These are phyloP conservation scores for Nitzschia sp. DNA, from an alignment of 108 stramenopile species.

Conservation along the genomic window DNA sequence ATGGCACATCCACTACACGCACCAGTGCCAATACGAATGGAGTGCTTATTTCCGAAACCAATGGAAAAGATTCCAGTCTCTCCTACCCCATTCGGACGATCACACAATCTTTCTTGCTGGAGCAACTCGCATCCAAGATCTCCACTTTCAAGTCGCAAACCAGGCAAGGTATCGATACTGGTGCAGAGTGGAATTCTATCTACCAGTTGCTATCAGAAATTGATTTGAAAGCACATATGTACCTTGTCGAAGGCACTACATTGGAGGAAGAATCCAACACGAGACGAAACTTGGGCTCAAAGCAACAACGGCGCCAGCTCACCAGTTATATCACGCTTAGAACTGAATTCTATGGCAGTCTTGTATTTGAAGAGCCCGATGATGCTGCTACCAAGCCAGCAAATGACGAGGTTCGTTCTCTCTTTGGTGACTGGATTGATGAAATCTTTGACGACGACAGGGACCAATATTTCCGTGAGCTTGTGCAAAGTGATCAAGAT, in stretches of 20 bases:
- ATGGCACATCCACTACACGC: background rate
- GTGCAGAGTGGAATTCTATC: conserved; percentile 3
- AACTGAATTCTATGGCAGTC: background rate
- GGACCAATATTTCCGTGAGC: conserved; percentile 9
- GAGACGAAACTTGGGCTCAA: background rate
- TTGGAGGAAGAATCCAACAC: background rate
- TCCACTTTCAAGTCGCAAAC: background rate
- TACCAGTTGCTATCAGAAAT: background rate
- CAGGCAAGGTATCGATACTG: background rate
- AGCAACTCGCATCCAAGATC: conserved; percentile 14
- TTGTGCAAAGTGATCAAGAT: conserved; percentile 13
- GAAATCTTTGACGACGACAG: conserved; percentile 17
- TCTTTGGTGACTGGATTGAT: conserved; percentile 27
- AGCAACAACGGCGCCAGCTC: background rate
- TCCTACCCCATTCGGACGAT: conserved; percentile 17
- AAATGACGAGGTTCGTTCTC: conserved; percentile 16
- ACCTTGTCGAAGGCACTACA: background rate
- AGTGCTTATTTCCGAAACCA: conserved; percentile 19
- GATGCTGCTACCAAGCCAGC: conserved; percentile 7
- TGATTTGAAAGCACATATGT: conserved; percentile 7
- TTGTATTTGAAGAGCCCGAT: conserved; percentile 16
- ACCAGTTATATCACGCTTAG: background rate
- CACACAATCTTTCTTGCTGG: conserved; percentile 26
- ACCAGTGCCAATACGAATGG: background rate
- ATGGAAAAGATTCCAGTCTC: conserved; percentile 9